A percentile compares a stretch with the other conserved stretches of the same genome.
Conservation (phyloP, 2,329 filamentous ascomycete genomes). For the Gaeumannomyces sp. region DNA sequence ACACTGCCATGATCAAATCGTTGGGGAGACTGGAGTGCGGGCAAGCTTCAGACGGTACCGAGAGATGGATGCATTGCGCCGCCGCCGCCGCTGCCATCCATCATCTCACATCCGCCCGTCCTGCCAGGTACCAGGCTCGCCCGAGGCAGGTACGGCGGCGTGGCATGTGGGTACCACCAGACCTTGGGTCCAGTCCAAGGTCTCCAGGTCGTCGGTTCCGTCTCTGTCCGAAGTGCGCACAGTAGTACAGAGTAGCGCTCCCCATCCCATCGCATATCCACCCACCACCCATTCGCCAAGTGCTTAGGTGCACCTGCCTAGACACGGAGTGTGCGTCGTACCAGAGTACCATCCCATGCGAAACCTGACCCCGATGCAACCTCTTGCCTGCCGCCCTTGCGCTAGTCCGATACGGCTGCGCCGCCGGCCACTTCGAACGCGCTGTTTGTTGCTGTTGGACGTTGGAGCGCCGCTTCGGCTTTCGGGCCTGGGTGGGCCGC, state of each 20-base stretch:
- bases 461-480: not conserved
- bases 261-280: too few species aligned
- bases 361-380: not conserved
- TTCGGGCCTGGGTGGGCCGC: too few species aligned
- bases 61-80: not conserved
- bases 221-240: not conserved
- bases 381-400: not conserved
- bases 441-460: not conserved
- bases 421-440: too few species aligned
- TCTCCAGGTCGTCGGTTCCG: too few species aligned
- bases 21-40: not conserved
- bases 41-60: not conserved
- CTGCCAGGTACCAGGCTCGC: not conserved
- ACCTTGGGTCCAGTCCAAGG: too few species aligned
- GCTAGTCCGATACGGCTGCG: not conserved
- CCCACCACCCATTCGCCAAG: not conserved
- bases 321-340: too few species aligned
- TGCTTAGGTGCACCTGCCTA: too few species aligned
- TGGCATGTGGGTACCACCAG: not conserved
- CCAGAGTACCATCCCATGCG: not conserved
- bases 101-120: not conserved
- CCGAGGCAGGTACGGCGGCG: not conserved
- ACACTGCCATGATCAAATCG: too few species aligned
- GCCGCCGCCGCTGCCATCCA: not conserved
- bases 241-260: too few species aligned